These are phyloP conservation scores for Saturnispora sanitii DNA, from an alignment of 805 yeast species.

Conservation along the genomic window DNA sequence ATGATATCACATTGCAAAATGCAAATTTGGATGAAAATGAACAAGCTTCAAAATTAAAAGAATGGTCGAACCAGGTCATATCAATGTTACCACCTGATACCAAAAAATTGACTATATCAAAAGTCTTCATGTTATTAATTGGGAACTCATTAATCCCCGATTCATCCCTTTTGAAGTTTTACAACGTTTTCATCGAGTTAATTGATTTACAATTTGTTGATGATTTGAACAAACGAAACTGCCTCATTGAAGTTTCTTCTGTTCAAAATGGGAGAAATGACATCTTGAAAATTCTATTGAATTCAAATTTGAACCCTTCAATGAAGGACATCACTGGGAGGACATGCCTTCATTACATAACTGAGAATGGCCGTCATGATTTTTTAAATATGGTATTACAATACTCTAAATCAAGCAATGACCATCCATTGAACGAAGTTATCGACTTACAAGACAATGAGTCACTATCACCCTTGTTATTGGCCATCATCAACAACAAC, in stretches of 20 bases:
- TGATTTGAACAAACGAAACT: slow-evolving; percentile 63
- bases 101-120: slow-evolving; percentile 45
- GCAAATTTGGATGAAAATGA: slow-evolving; percentile 31
- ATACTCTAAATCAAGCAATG: slow-evolving; percentile 4
- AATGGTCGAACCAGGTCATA: slow-evolving; percentile 36
- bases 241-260: slow-evolving; percentile 59
- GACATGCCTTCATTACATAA: slow-evolving; percentile 80
- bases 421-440: slow-evolving; percentile 15
- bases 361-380: slow-evolving; percentile 45
- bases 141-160: slow-evolving; percentile 58
- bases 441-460: slow-evolving; percentile 55
- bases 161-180: slow-evolving; percentile 41
- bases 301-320: slow-evolving; percentile 20
- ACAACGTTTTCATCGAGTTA: slow-evolving; percentile 36
- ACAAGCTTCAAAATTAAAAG: slow-evolving; percentile 21
- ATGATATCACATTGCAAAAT: slow-evolving; percentile 26
- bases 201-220: slow-evolving; percentile 59
- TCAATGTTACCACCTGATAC: slow-evolving; percentile 32
- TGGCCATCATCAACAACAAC: slow-evolving; percentile 66
- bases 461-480: slow-evolving; percentile 71
- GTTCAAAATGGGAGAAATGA: slow-evolving; percentile 21
- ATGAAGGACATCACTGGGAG: slow-evolving; percentile 61
- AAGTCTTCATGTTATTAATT: slow-evolving; percentile 62
- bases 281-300: slow-evolving; percentile 21
- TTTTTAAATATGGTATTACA: slow-evolving; percentile 29